Percentiles rank a stretch among this genome's conserved stretches.
Conservation (phyloP, 139 green algal species). For the Coelastrella sp. region DNA sequence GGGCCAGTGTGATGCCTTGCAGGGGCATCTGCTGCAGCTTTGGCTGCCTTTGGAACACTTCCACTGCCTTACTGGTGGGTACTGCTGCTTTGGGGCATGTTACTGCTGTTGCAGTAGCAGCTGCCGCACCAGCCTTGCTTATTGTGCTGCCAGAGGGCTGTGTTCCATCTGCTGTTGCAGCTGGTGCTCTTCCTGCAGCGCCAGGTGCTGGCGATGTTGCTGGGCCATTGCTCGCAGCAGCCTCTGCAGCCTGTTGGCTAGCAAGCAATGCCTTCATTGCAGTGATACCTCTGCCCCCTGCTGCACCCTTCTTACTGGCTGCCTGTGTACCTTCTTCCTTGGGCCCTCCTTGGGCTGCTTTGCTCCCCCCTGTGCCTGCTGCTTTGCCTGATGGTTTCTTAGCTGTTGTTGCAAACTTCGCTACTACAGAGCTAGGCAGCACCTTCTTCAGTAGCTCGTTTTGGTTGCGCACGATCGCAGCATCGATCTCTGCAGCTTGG, state of each 20-base stretch:
- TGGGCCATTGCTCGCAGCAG: not conserved
- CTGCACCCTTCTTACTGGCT: too few relatives aligned
- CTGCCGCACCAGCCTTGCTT: not conserved
- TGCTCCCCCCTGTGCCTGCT: constrained; percentile 19
- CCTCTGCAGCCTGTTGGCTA: not conserved
- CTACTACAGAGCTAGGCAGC: not conserved
- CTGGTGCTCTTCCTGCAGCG: not conserved
- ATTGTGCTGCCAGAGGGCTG: too few relatives aligned
- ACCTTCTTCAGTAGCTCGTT: not conserved
- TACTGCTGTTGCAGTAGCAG: too few relatives aligned
- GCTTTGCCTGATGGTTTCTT: not conserved
- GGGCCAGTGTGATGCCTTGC: not conserved
- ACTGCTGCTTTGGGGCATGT: not conserved
- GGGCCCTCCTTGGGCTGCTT: too few relatives aligned
- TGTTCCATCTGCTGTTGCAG: not conserved
- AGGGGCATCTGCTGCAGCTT: not conserved
- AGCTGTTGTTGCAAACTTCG: not conserved
- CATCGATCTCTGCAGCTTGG: constrained; percentile 13
- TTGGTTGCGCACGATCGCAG: not conserved
- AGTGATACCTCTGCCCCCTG: not conserved
- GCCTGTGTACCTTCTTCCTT: too few relatives aligned
- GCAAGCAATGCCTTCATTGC: not conserved
- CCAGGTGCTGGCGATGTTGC: not conserved
- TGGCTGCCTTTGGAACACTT: not conserved
- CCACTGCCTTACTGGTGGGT: not conserved